Base-by-base conservation (phyloP, 2,329 filamentous ascomycete species). In the Moelleriella libera region DNA sequence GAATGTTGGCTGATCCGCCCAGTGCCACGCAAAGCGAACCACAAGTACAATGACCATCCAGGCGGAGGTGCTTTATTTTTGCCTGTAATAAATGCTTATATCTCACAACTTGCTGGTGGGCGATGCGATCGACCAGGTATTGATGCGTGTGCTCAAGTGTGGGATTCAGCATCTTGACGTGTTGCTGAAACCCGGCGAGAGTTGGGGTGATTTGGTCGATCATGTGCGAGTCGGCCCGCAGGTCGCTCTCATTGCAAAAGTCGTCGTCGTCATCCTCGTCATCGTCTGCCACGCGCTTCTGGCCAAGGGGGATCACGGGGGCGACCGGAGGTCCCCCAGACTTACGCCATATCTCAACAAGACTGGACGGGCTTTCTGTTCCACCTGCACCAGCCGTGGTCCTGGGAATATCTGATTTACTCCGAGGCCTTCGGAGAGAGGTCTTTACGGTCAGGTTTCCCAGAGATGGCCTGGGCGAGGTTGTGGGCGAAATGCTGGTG, bases 91-190 rank as follows among this genome's bases (percentile, higher is more conserved):
- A 69, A 30, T 78, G 76, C 62, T 89, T 92, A 64, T 89, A 94
- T 48, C 88, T 78, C 50, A 80, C 70, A 44, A 83, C 69, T 61
- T 95, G 87, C 57, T 94, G 88, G 53, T 86, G 77, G 0, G 85
- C 85, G 54, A 95, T 84, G 43, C 88, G 81, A 31, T 92, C 84
- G 11, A 90, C 76, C 52, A 96, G 71, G 62, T 80, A 82, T 32
- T 57, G 65, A 55, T 75, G 72, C 4, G 58, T 72, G 7, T 72
- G 70, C 7, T 53, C 68, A 49, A 94, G 69, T 9, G 72, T 68
- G n/a, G 87, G 86, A 57, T 94, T 94, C 42, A 94, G 66, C 50
- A 76, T 73, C 43, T 80, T 66, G 14, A 90, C 76, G 57, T 94
- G 84, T 29, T 78, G 72, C 53, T 79, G 80, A 65, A 95, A 95